These are phyloP conservation scores for Leccinellum luteum DNA, from an alignment of 768 basidiomycete genomes.

Conservation along the genomic window DNA sequence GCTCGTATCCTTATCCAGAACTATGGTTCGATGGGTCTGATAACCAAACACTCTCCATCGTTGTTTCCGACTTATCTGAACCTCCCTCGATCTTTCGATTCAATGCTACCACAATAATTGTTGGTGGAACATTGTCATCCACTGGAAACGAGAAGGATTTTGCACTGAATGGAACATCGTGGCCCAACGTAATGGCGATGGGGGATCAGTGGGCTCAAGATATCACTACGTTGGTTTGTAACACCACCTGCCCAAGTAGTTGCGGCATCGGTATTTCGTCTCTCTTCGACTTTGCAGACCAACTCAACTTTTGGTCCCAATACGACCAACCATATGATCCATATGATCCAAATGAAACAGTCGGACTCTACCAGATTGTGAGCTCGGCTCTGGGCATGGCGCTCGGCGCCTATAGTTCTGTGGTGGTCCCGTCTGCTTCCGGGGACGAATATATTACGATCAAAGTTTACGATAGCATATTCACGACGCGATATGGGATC, in stretches of 20 bases:
- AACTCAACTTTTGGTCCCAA: not conserved
- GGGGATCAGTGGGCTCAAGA: slow-evolving; percentile 15
- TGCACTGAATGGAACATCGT: slow-evolving; percentile 9
- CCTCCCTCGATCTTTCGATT: not conserved
- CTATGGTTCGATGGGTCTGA: not conserved
- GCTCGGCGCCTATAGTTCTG: slow-evolving; percentile 6
- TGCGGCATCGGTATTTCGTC: not conserved
- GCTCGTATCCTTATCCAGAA: not conserved
- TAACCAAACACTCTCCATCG: not conserved
- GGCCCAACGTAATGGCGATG: slow-evolving; percentile 6
- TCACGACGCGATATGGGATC: not conserved
- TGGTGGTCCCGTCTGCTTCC: not conserved
- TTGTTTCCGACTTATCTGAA: not conserved
- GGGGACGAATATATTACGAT: not conserved
- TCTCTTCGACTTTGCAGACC: slow-evolving; percentile 5
- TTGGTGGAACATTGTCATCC: slow-evolving; percentile 7
- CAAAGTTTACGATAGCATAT: not conserved
- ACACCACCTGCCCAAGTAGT: not conserved
- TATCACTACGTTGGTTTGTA: slow-evolving; percentile 15
- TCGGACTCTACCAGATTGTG: not conserved
- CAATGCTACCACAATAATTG: slow-evolving; percentile 7
- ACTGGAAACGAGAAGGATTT: slow-evolving; percentile 9
- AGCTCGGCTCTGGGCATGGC: slow-evolving; percentile 4
- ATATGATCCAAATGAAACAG: too few relatives aligned
- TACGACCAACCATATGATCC: too few relatives aligned